phyloP scores from a whole-genome alignment of 805 yeast species.

The Starmera pachycereana region DNA sequence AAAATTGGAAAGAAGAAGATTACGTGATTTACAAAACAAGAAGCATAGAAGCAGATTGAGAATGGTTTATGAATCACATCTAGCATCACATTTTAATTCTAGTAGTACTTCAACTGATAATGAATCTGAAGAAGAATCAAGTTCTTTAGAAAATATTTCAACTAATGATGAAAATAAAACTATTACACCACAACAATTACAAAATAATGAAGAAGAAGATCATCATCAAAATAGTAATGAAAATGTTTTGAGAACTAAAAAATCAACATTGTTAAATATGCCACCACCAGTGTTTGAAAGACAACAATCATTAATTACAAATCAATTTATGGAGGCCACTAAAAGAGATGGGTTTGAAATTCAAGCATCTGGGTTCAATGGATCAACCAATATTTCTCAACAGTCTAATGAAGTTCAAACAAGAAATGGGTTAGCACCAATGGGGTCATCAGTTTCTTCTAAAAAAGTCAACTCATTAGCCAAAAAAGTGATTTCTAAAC shows the following conservation, averaged over 20 bases:
- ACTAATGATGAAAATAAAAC: slow-evolving; percentile 1
- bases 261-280: too few species aligned
- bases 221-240: not conserved
- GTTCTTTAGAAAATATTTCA: slow-evolving; percentile 5
- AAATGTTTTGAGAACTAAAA: not conserved
- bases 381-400: slow-evolving; percentile 24
- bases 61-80: slow-evolving; percentile 6
- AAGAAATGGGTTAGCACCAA: slow-evolving; percentile 54
- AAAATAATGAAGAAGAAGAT: not conserved
- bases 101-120: not conserved
- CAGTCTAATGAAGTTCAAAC: slow-evolving; percentile 17
- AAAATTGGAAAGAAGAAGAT: slow-evolving; percentile 23
- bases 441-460: slow-evolving; percentile 45
- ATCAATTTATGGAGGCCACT: slow-evolving; percentile 12
- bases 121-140: slow-evolving; percentile 1
- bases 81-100: not conserved
- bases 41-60: slow-evolving; percentile 28
- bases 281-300: slow-evolving; percentile 8
- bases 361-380: slow-evolving; percentile 52
- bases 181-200: not conserved
- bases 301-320: slow-evolving; percentile 11
- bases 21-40: slow-evolving; percentile 21
- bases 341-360: slow-evolving; percentile 36
- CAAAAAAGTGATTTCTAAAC: slow-evolving; percentile 25
- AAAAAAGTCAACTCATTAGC: slow-evolving; percentile 39